Evolutionary conservation across 78 protist species (phyloP).

Genomic region (Speleostelium caveatum): DNA sequence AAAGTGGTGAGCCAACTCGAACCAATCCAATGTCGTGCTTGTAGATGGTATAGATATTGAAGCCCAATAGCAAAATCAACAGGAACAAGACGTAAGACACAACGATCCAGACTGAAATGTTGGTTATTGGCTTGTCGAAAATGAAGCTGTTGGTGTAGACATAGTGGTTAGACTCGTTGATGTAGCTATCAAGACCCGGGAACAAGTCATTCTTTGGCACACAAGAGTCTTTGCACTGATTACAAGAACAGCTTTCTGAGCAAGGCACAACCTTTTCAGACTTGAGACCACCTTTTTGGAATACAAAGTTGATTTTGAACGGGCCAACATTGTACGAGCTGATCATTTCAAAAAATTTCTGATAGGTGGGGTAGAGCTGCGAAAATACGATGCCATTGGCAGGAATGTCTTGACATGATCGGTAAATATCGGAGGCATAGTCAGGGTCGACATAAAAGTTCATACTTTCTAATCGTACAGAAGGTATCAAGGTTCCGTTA

Average conservation of each 20-base stretch:
- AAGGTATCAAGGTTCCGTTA: neutral
- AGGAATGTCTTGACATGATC: conserved; percentile 27
- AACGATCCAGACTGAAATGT: conserved; percentile 40
- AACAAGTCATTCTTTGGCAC: conserved; percentile 5
- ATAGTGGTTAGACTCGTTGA: no score
- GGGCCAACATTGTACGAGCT: conserved; percentile 6
- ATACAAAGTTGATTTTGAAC: conserved; percentile 1
- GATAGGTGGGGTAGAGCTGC: neutral
- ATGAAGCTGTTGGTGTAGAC: conserved; percentile 31
- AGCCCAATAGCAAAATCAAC: neutral
- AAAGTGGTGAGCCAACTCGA: no score
- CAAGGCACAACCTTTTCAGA: neutral
- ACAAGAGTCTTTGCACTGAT: conserved; percentile 42
- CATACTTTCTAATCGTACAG: no score
- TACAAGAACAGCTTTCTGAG: conserved; percentile 40
- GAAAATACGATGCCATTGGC: conserved; percentile 40
- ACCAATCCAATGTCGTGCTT: neutral
- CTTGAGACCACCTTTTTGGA: conserved; percentile 8
- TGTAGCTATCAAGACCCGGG: no score
- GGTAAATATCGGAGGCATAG: conserved; percentile 46
- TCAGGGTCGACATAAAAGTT: conserved; percentile 32
- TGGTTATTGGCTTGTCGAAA: conserved; percentile 33
- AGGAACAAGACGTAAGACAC: conserved; percentile 19
- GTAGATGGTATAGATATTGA: neutral
- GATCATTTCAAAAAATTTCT: neutral